phyloP scores from a whole-genome alignment of 2,329 filamentous ascomycete species.

The Pseudophaeomoniella oleicola region DNA sequence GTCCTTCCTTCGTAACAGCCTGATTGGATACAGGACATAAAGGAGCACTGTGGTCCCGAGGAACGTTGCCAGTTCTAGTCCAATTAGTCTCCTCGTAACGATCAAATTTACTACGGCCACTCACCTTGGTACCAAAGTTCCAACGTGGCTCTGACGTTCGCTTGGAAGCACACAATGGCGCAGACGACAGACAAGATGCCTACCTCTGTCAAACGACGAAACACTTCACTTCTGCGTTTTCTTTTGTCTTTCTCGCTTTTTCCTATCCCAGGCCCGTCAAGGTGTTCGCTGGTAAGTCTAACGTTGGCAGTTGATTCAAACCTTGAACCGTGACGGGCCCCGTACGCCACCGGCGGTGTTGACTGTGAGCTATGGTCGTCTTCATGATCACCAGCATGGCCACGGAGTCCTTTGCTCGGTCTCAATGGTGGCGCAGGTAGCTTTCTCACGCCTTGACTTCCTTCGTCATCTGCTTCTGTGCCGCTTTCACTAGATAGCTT shows the following conservation, averaged over 20 bases:
- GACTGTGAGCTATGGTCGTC: slow-evolving; percentile 9
- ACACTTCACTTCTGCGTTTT: slow-evolving; percentile 24
- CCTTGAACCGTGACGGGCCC: no score
- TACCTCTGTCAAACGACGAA: slow-evolving; percentile 38
- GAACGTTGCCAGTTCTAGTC: slow-evolving; percentile 5
- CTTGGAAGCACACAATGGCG: slow-evolving; percentile 17
- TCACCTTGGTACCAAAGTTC: slow-evolving; percentile 1
- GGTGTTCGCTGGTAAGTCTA: no score
- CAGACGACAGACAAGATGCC: slow-evolving; percentile 38
- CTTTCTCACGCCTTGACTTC: slow-evolving; percentile 58
- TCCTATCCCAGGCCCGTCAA: no score
- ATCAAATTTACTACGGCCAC: slow-evolving; percentile 1
- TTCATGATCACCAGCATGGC: slow-evolving; percentile 14
- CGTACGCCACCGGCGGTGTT: slow-evolving; percentile 11
- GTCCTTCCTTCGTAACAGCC: slow-evolving; percentile 1
- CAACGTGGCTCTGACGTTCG: slow-evolving; percentile 1
- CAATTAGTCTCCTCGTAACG: slow-evolving; percentile 2
- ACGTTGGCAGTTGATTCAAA: no score
- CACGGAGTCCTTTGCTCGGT: slow-evolving; percentile 63
- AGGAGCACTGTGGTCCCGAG: slow-evolving; percentile 6
- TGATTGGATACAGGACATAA: slow-evolving; percentile 10
- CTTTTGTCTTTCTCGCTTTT: no score
- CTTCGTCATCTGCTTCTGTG: slow-evolving; percentile 90
- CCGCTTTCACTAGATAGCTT: slow-evolving; percentile 70
- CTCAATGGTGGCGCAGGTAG: slow-evolving; percentile 63